Conservation (phyloP, 768 basidiomycete genomes). For the Russula brevipes region DNA sequence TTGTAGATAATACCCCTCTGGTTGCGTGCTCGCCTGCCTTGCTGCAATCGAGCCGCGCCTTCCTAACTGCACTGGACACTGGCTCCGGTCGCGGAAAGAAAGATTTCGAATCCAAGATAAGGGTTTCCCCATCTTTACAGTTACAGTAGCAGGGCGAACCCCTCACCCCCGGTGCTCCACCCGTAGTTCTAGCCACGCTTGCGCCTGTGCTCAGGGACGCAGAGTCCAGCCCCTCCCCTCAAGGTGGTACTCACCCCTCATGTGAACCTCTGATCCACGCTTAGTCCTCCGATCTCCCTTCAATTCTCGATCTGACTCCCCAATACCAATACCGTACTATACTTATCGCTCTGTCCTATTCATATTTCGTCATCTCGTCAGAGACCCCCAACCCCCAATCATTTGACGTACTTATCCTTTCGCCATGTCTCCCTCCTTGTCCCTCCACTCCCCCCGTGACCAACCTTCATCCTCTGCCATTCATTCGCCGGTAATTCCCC, state of each 20-base stretch:
- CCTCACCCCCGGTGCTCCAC: neutral
- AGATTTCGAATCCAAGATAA: slow-evolving; percentile 11
- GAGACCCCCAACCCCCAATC: neutral
- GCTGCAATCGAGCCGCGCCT: slow-evolving; percentile 3
- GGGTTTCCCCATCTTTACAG: slow-evolving; percentile 1
- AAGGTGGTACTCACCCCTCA: neutral
- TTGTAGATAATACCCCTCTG: neutral
- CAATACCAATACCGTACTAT: neutral
- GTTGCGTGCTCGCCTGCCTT: neutral
- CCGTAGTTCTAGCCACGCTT: slow-evolving; percentile 11
- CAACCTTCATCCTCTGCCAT: neutral
- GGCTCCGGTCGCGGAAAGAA: neutral
- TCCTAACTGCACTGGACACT: slow-evolving; percentile 13
- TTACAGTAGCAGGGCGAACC: slow-evolving; percentile 2
- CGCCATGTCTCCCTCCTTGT: neutral
- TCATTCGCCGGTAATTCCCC: slow-evolving; percentile 5
- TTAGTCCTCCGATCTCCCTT: slow-evolving; percentile 20
- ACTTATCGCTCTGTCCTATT: neutral
- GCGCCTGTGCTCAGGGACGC: neutral
- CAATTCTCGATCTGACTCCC: slow-evolving; percentile 7
- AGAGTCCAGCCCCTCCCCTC: slow-evolving; percentile 16
- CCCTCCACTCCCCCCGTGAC: slow-evolving; percentile 11
- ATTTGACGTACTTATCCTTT: slow-evolving; percentile 19
- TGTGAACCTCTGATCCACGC: slow-evolving; percentile 16
- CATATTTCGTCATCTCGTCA: slow-evolving; percentile 12